Evolutionary conservation across 2,329 filamentous ascomycete species (phyloP).

Genomic region (Ilyonectria robusta): DNA sequence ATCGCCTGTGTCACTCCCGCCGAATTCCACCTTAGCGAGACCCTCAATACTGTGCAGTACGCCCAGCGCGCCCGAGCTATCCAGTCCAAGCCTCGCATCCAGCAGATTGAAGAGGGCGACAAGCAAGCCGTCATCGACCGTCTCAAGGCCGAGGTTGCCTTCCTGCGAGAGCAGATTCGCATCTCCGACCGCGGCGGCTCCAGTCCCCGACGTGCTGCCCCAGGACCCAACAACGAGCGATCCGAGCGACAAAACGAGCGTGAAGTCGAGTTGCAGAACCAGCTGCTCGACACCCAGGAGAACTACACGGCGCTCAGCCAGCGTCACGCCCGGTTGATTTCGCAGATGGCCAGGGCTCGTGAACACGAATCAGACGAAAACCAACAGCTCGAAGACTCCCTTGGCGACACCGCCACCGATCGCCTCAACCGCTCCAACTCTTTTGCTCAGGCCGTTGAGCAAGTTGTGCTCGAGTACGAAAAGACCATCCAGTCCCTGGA

Average conservation of each 20-base stretch:
- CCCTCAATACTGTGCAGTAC: slow-evolving; percentile 97
- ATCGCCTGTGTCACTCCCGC: slow-evolving; percentile 98
- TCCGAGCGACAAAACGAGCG: slow-evolving; percentile 85
- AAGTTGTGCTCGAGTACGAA: slow-evolving; percentile 97
- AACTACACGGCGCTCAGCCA: slow-evolving; percentile 93
- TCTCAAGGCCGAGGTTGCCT: slow-evolving; percentile 92
- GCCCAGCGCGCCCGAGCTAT: slow-evolving; percentile 96
- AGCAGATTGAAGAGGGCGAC: slow-evolving; percentile 92
- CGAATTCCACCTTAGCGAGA: slow-evolving; percentile 97
- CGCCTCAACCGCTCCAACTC: slow-evolving; percentile 94
- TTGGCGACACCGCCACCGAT: slow-evolving; percentile 86
- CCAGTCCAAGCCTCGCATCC: slow-evolving; percentile 96
- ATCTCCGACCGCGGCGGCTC: slow-evolving; percentile 75
- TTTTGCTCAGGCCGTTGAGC: slow-evolving; percentile 95
- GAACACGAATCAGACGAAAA: slow-evolving; percentile 76
- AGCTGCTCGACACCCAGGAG: slow-evolving; percentile 92
- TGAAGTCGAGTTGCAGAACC: slow-evolving; percentile 92
- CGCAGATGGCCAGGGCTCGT: slow-evolving; percentile 89
- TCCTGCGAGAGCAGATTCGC: slow-evolving; percentile 93
- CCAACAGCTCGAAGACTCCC: slow-evolving; percentile 67
- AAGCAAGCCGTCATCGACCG: slow-evolving; percentile 95
- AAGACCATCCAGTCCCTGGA: slow-evolving; percentile 97
- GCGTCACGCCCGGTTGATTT: slow-evolving; percentile 94
- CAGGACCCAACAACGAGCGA: slow-evolving; percentile 73
- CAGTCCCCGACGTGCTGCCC: slow-evolving; percentile 66